Conservation (phyloP, 192 early-diverging fungal species). For the Phlyctochytrium bullatum region DNA sequence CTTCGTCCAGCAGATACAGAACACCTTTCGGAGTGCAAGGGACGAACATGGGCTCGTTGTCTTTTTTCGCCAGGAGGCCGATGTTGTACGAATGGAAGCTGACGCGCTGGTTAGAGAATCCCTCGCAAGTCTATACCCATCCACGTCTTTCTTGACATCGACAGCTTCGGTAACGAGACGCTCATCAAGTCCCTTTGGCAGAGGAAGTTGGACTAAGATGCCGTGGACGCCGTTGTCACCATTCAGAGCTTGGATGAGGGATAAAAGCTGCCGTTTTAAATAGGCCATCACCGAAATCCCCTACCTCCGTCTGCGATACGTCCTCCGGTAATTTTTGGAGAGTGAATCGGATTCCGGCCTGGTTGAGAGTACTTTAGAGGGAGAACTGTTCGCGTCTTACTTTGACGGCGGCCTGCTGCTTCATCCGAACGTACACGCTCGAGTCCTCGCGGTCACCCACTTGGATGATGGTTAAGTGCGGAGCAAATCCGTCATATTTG, state of each 20-base stretch:
- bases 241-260: constrained; percentile 70
- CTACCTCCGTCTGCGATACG: constrained; percentile 66
- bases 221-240: constrained; percentile 83
- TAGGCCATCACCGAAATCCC: too few species aligned
- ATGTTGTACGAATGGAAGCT: constrained; percentile 94
- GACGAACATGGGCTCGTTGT: constrained; percentile 77
- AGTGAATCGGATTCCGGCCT: constrained; percentile 78
- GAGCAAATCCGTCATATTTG: constrained; percentile 67
- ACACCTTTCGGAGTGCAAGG: constrained; percentile 97
- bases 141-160: constrained; percentile 89
- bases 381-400: constrained; percentile 34
- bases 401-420: constrained; percentile 85
- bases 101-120: neutral
- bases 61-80: constrained; percentile 82
- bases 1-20: constrained; percentile 76
- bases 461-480: constrained; percentile 83
- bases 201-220: constrained; percentile 92
- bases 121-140: too few species aligned
- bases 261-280: constrained; percentile 61
- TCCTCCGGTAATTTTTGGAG: constrained; percentile 63
- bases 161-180: constrained; percentile 81
- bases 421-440: constrained; percentile 88
- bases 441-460: constrained; percentile 94
- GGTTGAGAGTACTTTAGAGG: neutral
- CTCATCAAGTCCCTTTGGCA: constrained; percentile 85